A percentile compares a stretch with the other conserved stretches of the same genome.
Evolutionary conservation across 805 yeast species (phyloP).

Genomic region (Ogataea minuta): DNA sequence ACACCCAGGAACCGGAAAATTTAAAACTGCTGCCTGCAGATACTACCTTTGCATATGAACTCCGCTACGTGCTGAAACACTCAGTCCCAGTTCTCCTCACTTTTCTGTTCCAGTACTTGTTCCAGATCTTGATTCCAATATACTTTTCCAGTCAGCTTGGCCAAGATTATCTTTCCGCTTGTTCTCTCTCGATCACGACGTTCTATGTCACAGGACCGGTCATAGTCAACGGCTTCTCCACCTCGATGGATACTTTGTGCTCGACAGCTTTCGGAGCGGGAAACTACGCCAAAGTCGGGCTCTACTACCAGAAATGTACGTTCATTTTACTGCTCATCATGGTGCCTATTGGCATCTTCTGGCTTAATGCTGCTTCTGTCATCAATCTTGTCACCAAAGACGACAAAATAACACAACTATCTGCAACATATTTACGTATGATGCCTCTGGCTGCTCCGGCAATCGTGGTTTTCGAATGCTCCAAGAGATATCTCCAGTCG

Average conservation of each 20-base stretch:
- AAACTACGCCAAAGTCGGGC: slow-evolving; percentile 60
- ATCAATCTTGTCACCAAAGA: slow-evolving; percentile 45
- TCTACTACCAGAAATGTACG: slow-evolving; percentile 63
- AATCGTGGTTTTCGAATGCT: slow-evolving; percentile 62
- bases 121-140: slow-evolving; percentile 70
- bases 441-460: slow-evolving; percentile 67
- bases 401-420: slow-evolving; percentile 41
- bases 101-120: slow-evolving; percentile 62
- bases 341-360: slow-evolving; percentile 54
- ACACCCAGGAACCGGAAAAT: slow-evolving; percentile 1
- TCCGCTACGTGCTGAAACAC: slow-evolving; percentile 33
- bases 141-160: slow-evolving; percentile 72
- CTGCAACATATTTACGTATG: slow-evolving; percentile 51
- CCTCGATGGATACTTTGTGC: slow-evolving; percentile 73
- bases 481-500: slow-evolving; percentile 69
- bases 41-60: slow-evolving; percentile 20
- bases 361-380: slow-evolving; percentile 53
- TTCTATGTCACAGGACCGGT: slow-evolving; percentile 74
- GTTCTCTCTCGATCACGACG: slow-evolving; percentile 68
- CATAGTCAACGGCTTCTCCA: slow-evolving; percentile 68
- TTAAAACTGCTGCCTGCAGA: slow-evolving; percentile 5
- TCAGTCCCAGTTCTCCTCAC: slow-evolving; percentile 63
- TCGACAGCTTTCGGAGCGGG: slow-evolving; percentile 73
- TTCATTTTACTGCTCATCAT: slow-evolving; percentile 46
- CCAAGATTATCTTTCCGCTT: slow-evolving; percentile 65